phyloP scores from a whole-genome alignment of 1,284 basidiomycete genomes.

The Cystobasidium sp. region DNA sequence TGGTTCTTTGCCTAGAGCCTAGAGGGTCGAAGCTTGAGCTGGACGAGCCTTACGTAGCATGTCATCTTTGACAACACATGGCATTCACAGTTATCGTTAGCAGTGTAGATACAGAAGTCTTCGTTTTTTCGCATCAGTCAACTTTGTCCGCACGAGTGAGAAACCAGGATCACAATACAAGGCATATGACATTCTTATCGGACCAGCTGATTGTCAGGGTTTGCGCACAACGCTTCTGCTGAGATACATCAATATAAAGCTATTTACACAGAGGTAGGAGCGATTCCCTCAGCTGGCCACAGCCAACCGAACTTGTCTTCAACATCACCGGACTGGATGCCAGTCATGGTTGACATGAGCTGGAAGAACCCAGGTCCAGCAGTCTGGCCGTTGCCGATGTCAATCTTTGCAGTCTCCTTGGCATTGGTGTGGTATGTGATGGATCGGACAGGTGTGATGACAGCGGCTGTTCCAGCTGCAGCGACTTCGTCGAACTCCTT shows the following conservation, averaged over 20 bases:
- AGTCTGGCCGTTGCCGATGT: conserved; percentile 56
- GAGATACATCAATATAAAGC: neutral
- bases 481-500: conserved; percentile 50
- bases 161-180: too few species aligned
- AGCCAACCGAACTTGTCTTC: conserved; percentile 54
- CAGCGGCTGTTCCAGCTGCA: conserved; percentile 55
- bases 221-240: neutral
- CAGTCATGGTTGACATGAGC: conserved; percentile 48
- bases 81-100: too few species aligned
- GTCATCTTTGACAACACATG: too few species aligned
- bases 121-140: too few species aligned
- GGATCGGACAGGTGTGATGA: conserved; percentile 56
- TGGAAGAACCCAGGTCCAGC: conserved; percentile 53
- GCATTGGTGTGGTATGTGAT: conserved; percentile 55
- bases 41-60: too few species aligned
- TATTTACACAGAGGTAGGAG: conserved; percentile 9
- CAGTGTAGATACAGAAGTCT: too few species aligned
- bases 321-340: conserved; percentile 52
- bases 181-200: too few species aligned
- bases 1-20: conserved; percentile 28
- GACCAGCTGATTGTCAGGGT: too few species aligned
- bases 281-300: conserved; percentile 56
- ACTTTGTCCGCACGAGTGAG: too few species aligned
- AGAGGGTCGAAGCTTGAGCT: too few species aligned
- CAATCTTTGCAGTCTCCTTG: conserved; percentile 52